Evolutionary conservation across 441 rosid genomes (phyloP).

Genomic region (Euphorbia corollata): DNA sequence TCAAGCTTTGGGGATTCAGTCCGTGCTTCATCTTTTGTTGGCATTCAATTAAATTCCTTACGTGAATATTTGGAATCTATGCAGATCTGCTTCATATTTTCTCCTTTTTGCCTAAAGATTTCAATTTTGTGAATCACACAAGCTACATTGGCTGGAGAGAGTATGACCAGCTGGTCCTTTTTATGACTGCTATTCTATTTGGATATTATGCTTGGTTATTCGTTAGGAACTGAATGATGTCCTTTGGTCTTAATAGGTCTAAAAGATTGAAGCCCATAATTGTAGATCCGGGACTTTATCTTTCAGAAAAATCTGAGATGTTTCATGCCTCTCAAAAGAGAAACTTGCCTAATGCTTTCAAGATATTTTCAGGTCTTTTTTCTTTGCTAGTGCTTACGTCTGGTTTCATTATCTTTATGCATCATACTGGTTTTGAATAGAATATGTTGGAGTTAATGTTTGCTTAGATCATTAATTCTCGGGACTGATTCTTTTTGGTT

Average conservation of each 20-base stretch:
- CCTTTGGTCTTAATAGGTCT: slow-evolving; percentile 38
- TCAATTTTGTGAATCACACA: slow-evolving; percentile 67
- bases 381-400: slow-evolving; percentile 4
- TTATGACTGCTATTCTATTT: neutral
- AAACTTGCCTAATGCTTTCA: slow-evolving; percentile 65
- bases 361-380: slow-evolving; percentile 62
- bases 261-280: slow-evolving; percentile 75
- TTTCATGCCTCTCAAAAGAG: slow-evolving; percentile 78
- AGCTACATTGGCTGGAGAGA: slow-evolving; percentile 88
- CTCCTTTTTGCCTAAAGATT: slow-evolving; percentile 61
- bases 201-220: slow-evolving; percentile 4
- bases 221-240: slow-evolving; percentile 4
- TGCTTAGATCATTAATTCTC: neutral
- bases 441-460: neutral
- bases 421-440: neutral
- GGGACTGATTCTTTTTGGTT: neutral
- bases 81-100: slow-evolving; percentile 83
- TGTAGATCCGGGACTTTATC: slow-evolving; percentile 93
- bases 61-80: neutral
- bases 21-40: neutral
- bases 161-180: slow-evolving; percentile 35
- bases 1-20: slow-evolving; percentile 21
- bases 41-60: neutral
- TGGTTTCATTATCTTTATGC: neutral
- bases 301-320: slow-evolving; percentile 56